Evolutionary conservation across 192 early-diverging fungal species (phyloP).

Genomic region (Phycomyces blakesleeanus): DNA sequence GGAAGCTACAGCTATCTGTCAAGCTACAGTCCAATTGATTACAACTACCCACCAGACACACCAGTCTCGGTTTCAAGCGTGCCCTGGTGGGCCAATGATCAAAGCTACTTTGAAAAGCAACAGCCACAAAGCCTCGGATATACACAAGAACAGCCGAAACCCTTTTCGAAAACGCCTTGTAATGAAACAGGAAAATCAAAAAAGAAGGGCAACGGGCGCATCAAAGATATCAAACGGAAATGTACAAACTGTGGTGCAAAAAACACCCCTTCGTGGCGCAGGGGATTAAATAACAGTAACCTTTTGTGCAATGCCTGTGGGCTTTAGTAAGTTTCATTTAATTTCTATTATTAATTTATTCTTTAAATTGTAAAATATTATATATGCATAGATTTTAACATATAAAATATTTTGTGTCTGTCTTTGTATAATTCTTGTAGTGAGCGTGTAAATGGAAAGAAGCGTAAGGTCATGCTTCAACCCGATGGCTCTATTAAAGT

Average conservation of each 20-base stretch:
- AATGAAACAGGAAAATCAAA: too few relatives aligned
- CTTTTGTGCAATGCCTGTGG: slow-evolving; percentile 95
- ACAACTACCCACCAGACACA: too few relatives aligned
- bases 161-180: too few relatives aligned
- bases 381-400: too few relatives aligned
- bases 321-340: slow-evolving; percentile 57
- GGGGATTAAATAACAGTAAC: slow-evolving; percentile 62
- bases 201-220: not conserved
- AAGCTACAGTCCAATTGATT: not conserved
- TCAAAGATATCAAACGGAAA: not conserved
- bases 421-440: not conserved
- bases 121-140: too few relatives aligned
- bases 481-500: slow-evolving; percentile 12
- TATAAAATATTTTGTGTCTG: not conserved
- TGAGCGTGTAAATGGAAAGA: slow-evolving; percentile 17
- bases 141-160: too few relatives aligned
- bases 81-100: too few relatives aligned
- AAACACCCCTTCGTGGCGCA: slow-evolving; percentile 87
- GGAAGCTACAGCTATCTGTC: not conserved
- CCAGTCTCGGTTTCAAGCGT: too few relatives aligned
- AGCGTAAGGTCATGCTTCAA: not conserved
- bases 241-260: slow-evolving; percentile 64
- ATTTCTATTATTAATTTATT: not conserved
- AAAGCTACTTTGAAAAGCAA: too few relatives aligned
- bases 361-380: too few relatives aligned